Conservation (phyloP, 108 stramenopile species). For the Cyclotella choctawhatcheeana region DNA sequence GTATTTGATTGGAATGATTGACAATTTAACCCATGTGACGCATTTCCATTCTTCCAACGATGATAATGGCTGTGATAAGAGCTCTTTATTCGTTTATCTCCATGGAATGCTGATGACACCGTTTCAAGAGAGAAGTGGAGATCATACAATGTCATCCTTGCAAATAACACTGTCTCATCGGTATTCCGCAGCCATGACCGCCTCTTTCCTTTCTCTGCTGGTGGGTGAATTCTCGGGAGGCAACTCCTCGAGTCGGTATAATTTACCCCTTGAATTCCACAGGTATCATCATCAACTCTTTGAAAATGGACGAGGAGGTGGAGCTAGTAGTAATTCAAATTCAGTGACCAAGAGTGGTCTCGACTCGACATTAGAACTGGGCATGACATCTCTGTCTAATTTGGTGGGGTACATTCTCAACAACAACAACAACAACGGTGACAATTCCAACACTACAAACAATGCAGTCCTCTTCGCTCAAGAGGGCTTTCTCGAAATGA, state of each 20-base stretch:
- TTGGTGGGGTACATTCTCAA: constrained; percentile 40
- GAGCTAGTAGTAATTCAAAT: too few relatives aligned
- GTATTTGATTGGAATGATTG: constrained; percentile 15
- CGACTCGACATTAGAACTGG: constrained; percentile 37
- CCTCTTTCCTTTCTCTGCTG: constrained; percentile 60
- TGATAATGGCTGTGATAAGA: too few relatives aligned
- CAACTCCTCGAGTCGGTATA: constrained; percentile 66
- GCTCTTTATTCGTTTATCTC: too few relatives aligned
- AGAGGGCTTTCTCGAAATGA: constrained; percentile 43
- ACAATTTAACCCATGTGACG: constrained; percentile 17
- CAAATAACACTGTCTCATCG: too few relatives aligned
- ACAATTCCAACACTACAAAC: too few relatives aligned
- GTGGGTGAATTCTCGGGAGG: constrained; percentile 77
- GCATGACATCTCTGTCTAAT: constrained; percentile 39
- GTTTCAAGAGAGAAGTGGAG: too few relatives aligned
- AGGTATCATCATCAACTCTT: constrained; percentile 63
- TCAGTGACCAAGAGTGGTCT: constrained; percentile 31
- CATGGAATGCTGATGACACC: too few relatives aligned
- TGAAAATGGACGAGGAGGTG: constrained; percentile 60
- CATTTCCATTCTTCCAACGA: too few relatives aligned
- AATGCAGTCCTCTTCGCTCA: background rate
- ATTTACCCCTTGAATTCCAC: constrained; percentile 80
- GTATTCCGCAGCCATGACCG: constrained; percentile 41
- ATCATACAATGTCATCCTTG: too few relatives aligned
- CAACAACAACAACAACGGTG: too few relatives aligned